phyloP scores from a whole-genome alignment of 176 grass and related monocot genomes.

The Aegilops tauschii region DNA sequence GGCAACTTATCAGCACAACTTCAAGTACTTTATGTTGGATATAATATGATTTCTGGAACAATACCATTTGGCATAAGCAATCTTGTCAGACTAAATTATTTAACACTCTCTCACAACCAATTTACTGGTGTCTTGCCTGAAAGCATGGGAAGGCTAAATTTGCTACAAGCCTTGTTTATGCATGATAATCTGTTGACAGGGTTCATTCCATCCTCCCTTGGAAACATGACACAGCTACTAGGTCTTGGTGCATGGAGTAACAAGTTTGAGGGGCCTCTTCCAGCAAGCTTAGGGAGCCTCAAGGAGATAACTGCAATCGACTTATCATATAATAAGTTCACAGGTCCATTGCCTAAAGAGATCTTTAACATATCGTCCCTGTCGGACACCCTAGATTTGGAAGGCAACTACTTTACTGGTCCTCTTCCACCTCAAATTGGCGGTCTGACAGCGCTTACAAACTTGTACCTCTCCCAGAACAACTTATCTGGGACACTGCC shows the following conservation, averaged over 20 bases:
- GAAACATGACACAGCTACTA: constrained; percentile 31
- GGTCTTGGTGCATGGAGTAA: neutral
- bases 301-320: neutral
- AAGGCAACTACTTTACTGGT: constrained; percentile 31
- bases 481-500: constrained; percentile 6
- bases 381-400: constrained; percentile 22
- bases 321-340: neutral
- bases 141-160: constrained; percentile 36
- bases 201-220: constrained; percentile 24
- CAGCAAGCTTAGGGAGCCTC: constrained; percentile 6
- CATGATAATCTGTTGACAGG: constrained; percentile 33
- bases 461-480: constrained; percentile 32
- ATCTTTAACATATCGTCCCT: constrained; percentile 24
- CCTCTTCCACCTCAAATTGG: constrained; percentile 35
- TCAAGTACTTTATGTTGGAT: constrained; percentile 9
- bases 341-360: constrained; percentile 7
- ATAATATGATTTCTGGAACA: constrained; percentile 30
- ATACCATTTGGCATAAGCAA: constrained; percentile 40
- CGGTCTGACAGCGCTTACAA: constrained; percentile 16
- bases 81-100: constrained; percentile 1
- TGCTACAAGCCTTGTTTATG: neutral
- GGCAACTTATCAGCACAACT: constrained; percentile 39
- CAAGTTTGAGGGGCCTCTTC: constrained; percentile 24
- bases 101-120: constrained; percentile 5
- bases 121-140: constrained; percentile 36